Percentiles rank a stretch among this genome's conserved stretches.
These are phyloP conservation scores for Naganishia albida DNA, from an alignment of 1,284 basidiomycete species.

Conservation along the genomic window DNA sequence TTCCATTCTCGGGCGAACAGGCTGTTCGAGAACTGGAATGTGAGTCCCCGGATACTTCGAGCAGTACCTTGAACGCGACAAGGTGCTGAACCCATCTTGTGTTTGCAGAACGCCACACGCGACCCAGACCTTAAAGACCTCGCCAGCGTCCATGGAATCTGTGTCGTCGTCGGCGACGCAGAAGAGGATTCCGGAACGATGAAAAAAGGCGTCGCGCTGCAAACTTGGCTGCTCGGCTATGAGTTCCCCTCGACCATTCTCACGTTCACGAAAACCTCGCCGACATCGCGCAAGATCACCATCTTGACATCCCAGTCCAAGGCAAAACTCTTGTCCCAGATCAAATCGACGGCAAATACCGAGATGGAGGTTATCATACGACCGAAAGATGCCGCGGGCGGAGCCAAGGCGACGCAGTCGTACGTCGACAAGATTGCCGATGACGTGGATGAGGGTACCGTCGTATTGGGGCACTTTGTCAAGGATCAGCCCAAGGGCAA, in stretches of 20 bases:
- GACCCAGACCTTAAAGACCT: slow-evolving; percentile 61
- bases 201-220: slow-evolving; percentile 73
- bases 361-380: slow-evolving; percentile 45
- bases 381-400: slow-evolving; percentile 45
- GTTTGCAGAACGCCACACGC: slow-evolving; percentile 64
- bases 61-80: no score
- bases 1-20: slow-evolving; percentile 69
- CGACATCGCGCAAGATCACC: slow-evolving; percentile 64
- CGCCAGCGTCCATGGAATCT: slow-evolving; percentile 62
- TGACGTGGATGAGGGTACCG: background rate
- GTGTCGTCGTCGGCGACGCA: slow-evolving; percentile 78
- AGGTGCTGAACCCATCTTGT: slow-evolving; percentile 19
- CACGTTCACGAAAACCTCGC: slow-evolving; percentile 64
- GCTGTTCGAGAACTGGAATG: slow-evolving; percentile 73
- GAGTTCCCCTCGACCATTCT: slow-evolving; percentile 94
- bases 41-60: slow-evolving; percentile 54
- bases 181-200: slow-evolving; percentile 79
- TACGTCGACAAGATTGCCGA: slow-evolving; percentile 14
- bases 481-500: slow-evolving; percentile 54
- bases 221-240: slow-evolving; percentile 95
- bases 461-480: slow-evolving; percentile 46
- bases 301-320: slow-evolving; percentile 88
- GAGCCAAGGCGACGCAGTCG: slow-evolving; percentile 18
- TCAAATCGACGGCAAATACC: slow-evolving; percentile 41
- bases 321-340: slow-evolving; percentile 54